Evolutionary conservation across 73 alveolate genomes (phyloP), one percentile per base, ranked within the genome.

Genomic region (Stentor coeruleus): DNA sequence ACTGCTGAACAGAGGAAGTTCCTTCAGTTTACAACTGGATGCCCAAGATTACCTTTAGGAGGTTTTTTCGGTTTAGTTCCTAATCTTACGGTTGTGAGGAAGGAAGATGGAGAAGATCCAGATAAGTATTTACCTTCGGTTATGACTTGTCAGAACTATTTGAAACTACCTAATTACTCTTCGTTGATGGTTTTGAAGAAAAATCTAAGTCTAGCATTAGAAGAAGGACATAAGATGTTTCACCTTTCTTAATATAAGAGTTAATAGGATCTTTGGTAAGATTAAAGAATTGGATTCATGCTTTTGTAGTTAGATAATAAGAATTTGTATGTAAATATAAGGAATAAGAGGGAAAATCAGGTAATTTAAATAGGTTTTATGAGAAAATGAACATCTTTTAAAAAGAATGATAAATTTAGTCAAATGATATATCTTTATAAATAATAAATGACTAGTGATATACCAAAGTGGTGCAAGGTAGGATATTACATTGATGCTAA

Each of bases 41-140:
- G 98, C 57, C 97, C 98, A 2, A 91, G 99, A 80, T 87, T 96
- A 76, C 99, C 99, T 3, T 74, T 93, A 36, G 99, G 99, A 35
- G 99, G 99, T 30, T 95, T 96, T 74, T 82, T 87, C 41, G 88
- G 97, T 3, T 91, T 96, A 15, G 93, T 90, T 85, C 99, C 99
- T n/a, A 92, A 92, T 77, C 66, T 96, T 74, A 96, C 99, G 74
- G 97, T 96, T 4, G 99, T 95, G 41, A 87, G 93, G 84, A 95
- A 92, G 89, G 93, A 77, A 77, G 84, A 81, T 3, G 88, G 77
- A 36, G 41, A 15, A 1, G 30, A 30, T 35, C 38, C 89, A 0
- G 92, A 90, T 59, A 90, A 90, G 39, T 87, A 86, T 49, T 59
- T 90, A 81, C 96, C 97, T 38, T 90, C 96, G 2, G 97, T 90